Conservation (phyloP, 768 basidiomycete genomes). For the Pholiota conissans region DNA sequence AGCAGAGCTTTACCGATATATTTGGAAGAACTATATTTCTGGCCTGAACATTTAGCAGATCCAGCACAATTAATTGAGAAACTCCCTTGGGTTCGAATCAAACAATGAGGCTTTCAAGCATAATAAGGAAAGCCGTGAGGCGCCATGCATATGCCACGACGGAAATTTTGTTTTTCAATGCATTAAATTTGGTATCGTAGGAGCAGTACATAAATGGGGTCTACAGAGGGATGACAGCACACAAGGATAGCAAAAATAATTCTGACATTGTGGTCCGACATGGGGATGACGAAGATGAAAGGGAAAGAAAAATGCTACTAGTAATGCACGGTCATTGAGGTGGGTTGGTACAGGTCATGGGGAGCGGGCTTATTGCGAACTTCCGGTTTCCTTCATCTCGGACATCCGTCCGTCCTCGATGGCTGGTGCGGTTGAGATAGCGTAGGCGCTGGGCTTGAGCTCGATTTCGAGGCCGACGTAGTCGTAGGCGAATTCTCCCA, state of each 20-base stretch:
- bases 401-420: slow-evolving; percentile 4
- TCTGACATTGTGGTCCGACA: no score
- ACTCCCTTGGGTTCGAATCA: no score
- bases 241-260: slow-evolving; percentile 15
- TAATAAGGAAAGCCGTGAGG: neutral
- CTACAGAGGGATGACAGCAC: neutral
- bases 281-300: no score
- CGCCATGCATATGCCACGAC: neutral
- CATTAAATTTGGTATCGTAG: slow-evolving; percentile 3
- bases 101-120: neutral
- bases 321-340: neutral
- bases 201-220: slow-evolving; percentile 8
- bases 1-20: no score
- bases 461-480: slow-evolving; percentile 69
- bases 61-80: no score
- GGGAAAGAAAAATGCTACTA: neutral
- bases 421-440: slow-evolving; percentile 2
- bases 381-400: slow-evolving; percentile 12
- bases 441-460: slow-evolving; percentile 22
- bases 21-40: no score
- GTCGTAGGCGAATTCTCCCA: slow-evolving; percentile 90
- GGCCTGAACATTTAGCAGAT: no score
- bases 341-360: neutral
- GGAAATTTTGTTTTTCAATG: neutral
- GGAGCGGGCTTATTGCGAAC: slow-evolving; percentile 5